Conservation (phyloP, 2,329 filamentous ascomycete genomes). For the Endoconidiophora laricicola region DNA sequence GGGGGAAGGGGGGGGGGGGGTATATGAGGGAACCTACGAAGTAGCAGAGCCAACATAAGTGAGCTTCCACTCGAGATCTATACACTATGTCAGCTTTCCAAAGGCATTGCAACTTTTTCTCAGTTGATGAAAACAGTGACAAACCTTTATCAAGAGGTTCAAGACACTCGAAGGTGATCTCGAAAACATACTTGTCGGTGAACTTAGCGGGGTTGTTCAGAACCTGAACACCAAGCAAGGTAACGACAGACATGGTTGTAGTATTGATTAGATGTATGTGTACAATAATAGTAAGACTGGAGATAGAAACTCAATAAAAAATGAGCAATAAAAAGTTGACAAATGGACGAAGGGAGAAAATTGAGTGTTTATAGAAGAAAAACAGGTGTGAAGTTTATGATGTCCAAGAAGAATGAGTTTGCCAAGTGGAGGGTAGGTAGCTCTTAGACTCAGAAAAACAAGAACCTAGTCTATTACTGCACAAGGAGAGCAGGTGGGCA, state of each 20-base stretch:
- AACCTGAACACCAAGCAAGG: conserved; percentile 85
- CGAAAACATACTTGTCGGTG: conserved; percentile 83
- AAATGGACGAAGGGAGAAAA: not conserved
- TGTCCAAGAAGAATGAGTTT: not conserved
- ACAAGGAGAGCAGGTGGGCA: not conserved
- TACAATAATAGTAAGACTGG: conserved; percentile 2
- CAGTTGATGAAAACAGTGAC: conserved; percentile 12
- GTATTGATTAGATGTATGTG: not conserved
- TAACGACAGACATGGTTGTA: conserved; percentile 73
- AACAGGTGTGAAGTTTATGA: conserved; percentile 2
- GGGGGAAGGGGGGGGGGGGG: too few species aligned
- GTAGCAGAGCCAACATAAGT: conserved; percentile 98
- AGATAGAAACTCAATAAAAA: conserved; percentile 3
- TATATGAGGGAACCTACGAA: conserved; percentile 45
- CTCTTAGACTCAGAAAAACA: not conserved
- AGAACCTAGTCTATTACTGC: conserved; percentile 1
- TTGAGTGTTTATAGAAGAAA: not conserved
- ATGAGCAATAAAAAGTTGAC: conserved; percentile 3
- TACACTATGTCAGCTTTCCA: conserved; percentile 13
- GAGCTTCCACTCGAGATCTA: conserved; percentile 97
- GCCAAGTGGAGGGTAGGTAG: conserved; percentile 2
- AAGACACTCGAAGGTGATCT: conserved; percentile 97
- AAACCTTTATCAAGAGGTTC: conserved; percentile 84
- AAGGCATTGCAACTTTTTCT: not conserved
- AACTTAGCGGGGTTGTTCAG: conserved; percentile 95